A percentile compares a stretch with the other conserved stretches of the same genome.
These are phyloP conservation scores for Naganishia friedmannii DNA, from an alignment of 768 basidiomycete genomes.

Conservation along the genomic window DNA sequence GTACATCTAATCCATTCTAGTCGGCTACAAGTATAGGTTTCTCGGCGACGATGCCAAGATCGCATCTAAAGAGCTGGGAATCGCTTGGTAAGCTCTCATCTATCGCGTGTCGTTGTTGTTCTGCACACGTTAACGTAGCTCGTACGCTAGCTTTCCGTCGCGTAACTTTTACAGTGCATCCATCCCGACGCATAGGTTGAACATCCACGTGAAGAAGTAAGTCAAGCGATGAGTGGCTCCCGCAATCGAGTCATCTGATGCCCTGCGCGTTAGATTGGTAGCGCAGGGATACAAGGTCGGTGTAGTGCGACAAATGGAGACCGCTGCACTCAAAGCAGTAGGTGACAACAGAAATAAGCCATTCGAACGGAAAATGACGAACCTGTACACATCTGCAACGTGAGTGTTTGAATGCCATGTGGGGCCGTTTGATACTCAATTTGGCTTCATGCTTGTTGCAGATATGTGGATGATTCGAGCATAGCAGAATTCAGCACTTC, in stretches of 20 bases:
- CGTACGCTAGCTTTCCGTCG: constrained; percentile 41
- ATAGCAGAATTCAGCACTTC: constrained; percentile 45
- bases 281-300: constrained; percentile 52
- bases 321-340: constrained; percentile 52
- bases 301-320: constrained; percentile 52
- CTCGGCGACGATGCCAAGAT: constrained; percentile 53
- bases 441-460: constrained; percentile 46
- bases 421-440: not conserved
- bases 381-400: constrained; percentile 84
- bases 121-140: not conserved
- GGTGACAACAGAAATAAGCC: constrained; percentile 52
- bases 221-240: not conserved
- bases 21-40: constrained; percentile 52
- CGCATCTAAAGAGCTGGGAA: constrained; percentile 49
- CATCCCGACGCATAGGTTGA: constrained; percentile 50
- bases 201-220: constrained; percentile 52
- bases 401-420: constrained; percentile 53
- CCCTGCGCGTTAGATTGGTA: constrained; percentile 41
- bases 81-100: constrained; percentile 42
- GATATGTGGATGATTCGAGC: constrained; percentile 70
- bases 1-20: constrained; percentile 24
- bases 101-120: not conserved
- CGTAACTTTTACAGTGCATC: constrained; percentile 52
- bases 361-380: constrained; percentile 58
- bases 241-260: not conserved